Evolutionary conservation across 2,329 filamentous ascomycete species (phyloP).

Genomic region (Trichoderma sp.): DNA sequence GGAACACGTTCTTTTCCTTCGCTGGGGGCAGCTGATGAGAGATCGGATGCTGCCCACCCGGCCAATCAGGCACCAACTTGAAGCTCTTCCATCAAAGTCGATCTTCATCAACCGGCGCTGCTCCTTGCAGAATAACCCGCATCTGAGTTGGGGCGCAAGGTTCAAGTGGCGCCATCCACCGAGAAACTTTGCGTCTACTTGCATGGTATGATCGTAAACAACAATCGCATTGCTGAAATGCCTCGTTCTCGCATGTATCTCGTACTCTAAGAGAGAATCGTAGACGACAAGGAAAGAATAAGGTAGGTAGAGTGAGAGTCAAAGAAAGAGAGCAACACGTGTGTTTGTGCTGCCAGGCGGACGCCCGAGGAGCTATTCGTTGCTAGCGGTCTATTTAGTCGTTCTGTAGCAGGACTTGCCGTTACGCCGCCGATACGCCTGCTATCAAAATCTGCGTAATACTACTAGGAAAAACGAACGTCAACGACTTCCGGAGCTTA

Average conservation of each 20-base stretch:
- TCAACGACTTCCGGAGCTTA: neutral
- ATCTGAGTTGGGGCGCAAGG: conserved; percentile 4
- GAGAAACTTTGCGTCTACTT: neutral
- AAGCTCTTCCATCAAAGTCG: neutral
- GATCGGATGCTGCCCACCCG: conserved; percentile 6
- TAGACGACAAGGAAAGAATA: neutral
- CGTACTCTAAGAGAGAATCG: too few relatives aligned
- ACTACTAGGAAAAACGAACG: neutral
- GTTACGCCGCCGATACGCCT: conserved; percentile 9
- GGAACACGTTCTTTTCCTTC: neutral
- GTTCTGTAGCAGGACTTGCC: neutral
- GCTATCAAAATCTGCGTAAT: neutral
- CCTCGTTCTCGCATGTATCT: neutral
- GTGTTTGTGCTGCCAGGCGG: conserved; percentile 4
- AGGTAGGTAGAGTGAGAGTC: neutral
- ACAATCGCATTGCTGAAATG: neutral
- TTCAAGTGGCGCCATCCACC: neutral
- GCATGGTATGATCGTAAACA: neutral
- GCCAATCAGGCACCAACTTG: neutral
- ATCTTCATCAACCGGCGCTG: conserved; percentile 4
- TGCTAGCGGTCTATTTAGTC: neutral
- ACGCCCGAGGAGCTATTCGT: conserved; percentile 8
- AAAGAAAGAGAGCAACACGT: neutral
- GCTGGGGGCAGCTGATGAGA: neutral
- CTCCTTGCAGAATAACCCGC: conserved; percentile 20